Base-by-base conservation (phyloP, 1,284 basidiomycete species). In the Tilletiopsis washingtonensis region DNA sequence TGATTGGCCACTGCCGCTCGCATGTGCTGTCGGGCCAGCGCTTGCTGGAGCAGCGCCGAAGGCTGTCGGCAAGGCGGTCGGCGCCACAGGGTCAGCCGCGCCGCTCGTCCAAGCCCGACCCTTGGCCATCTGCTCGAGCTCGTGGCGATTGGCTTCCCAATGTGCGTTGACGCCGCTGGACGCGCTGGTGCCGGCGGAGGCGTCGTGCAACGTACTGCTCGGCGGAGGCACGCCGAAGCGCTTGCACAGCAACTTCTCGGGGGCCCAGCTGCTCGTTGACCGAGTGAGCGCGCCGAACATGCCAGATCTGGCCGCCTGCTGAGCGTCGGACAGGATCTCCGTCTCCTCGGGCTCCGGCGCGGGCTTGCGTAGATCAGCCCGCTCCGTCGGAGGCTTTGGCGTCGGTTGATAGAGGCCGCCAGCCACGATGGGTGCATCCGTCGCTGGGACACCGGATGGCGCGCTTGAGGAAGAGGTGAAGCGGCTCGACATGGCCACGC, bases 281-380 rank as follows among this genome's bases (percentile, higher is more conserved):
- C 91, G 78, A 19, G 91, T 96, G 66, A 91, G 75, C 11, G 80
- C 78, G 0, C 93, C 93, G 70, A 85, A 94, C 83, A 91, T 88
- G 20, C 88, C 89, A 69, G 85, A 74, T 24, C 79, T 77, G 2
- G 88, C 90, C 1, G 93, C 91, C 59, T 86, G 78, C 58, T 82
- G 84, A 61, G 84, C 84, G 2, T 86, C 86, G 14, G 81, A 84
- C 21, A 55, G 27, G 32, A 53, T 47, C 36, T 40, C 47, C 17
- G 50, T 40, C 56, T 84, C 76, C 41, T 80, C 80, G 49, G 7
- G 45, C 38, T 77, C 50, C 29, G 77, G 78, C 71, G 57, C 81
- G 77, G 11, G 50, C 52, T 21, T 68, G 59, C 19, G 48, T 12
- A 19, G 5, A 24, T 21, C n/a, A n/a, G n/a, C n/a, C n/a, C n/a